A percentile compares a stretch with the other conserved stretches of the same genome.
Evolutionary conservation across 2,329 filamentous ascomycete species (phyloP).

Genomic region (Diplodia seriata): DNA sequence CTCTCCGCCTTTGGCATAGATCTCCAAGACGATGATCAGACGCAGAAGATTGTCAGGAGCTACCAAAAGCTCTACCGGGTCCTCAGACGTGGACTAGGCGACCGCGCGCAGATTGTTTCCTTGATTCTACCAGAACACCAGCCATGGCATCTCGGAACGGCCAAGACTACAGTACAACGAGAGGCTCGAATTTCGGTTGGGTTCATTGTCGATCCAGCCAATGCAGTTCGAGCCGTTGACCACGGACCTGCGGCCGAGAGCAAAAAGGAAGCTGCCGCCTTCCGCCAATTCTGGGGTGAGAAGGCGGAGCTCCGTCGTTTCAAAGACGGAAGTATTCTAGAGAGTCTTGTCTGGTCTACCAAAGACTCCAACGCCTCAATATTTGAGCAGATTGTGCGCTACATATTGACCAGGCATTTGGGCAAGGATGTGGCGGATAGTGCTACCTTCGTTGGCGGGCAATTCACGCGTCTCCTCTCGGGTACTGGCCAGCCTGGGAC

Average conservation of each 20-base stretch:
- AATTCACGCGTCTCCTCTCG: constrained; percentile 54
- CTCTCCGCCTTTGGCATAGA: constrained; percentile 43
- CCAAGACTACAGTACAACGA: constrained; percentile 38
- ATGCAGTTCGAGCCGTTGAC: constrained; percentile 79
- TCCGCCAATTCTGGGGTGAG: constrained; percentile 92
- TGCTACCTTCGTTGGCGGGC: constrained; percentile 55
- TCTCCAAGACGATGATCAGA: constrained; percentile 38
- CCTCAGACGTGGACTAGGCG: constrained; percentile 74
- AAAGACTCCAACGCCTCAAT: constrained; percentile 68
- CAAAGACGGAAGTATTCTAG: constrained; percentile 91
- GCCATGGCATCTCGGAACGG: constrained; percentile 47
- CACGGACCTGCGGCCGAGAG: constrained; percentile 87
- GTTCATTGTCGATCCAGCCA: constrained; percentile 74
- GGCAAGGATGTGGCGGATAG: constrained; percentile 61
- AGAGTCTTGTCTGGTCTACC: constrained; percentile 83
- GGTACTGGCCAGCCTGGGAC: constrained; percentile 47
- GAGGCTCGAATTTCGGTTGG: constrained; percentile 64
- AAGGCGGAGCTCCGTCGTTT: constrained; percentile 93
- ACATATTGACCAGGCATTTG: constrained; percentile 74
- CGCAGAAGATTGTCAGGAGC: constrained; percentile 47
- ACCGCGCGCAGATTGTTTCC: constrained; percentile 72
- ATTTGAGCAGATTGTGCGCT: constrained; percentile 78
- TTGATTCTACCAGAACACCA: constrained; percentile 42
- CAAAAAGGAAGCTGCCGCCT: constrained; percentile 79
- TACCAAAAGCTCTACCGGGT: constrained; percentile 67